phyloP scores from a whole-genome alignment of 345 rosid species.

The Geranium rotundifolium region DNA sequence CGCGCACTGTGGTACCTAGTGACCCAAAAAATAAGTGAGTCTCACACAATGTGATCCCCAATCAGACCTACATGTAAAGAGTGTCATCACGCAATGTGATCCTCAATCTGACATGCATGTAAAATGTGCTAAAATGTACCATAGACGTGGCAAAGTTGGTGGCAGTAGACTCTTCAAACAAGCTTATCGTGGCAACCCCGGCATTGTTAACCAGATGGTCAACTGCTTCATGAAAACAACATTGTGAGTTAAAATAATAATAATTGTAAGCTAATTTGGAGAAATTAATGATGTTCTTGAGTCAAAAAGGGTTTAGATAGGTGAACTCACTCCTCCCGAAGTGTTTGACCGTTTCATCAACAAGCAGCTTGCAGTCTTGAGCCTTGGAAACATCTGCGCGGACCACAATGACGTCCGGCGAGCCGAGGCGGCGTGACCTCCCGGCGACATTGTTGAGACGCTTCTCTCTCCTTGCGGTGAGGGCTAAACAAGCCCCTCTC shows the following conservation, averaged over 20 bases:
- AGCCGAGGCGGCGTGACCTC: conserved; percentile 19
- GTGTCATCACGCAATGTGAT: no score
- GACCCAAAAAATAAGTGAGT: no score
- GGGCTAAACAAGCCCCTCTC: conserved; percentile 30
- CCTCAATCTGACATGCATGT: no score
- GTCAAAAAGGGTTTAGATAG: no score
- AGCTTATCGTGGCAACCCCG: conserved; percentile 8
- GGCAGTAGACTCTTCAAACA: conserved; percentile 9
- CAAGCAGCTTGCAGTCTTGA: conserved; percentile 19
- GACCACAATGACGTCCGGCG: conserved; percentile 18
- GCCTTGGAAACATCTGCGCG: conserved; percentile 17
- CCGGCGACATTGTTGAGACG: conserved; percentile 15
- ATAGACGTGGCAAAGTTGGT: conserved; percentile 7
- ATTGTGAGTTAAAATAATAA: neutral
- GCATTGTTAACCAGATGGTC: conserved; percentile 24
- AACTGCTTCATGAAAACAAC: conserved; percentile 9
- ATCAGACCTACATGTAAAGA: no score
- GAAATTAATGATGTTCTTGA: neutral
- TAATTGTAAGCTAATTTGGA: neutral
- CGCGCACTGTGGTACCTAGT: no score
- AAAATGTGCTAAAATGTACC: no score
- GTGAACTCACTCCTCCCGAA: conserved; percentile 21
- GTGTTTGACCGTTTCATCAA: conserved; percentile 12
- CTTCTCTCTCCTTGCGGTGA: conserved; percentile 23
- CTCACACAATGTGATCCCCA: no score